Evolutionary conservation across 345 rosid species (phyloP).

Genomic region (Combretum micranthum): DNA sequence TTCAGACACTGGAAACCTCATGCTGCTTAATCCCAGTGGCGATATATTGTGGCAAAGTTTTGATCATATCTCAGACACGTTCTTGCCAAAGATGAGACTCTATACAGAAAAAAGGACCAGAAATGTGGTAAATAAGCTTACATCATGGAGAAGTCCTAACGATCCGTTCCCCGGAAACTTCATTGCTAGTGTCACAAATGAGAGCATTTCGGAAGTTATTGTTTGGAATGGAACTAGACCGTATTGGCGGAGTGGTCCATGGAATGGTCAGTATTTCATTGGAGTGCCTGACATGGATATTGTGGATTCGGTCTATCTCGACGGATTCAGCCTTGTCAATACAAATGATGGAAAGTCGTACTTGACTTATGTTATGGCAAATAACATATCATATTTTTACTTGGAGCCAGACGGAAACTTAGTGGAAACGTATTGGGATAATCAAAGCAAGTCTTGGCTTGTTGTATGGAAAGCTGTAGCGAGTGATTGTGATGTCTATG

Average conservation of each 20-base stretch:
- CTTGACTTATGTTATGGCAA: slow-evolving; percentile 1
- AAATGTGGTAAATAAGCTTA: slow-evolving; percentile 7
- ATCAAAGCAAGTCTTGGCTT: background rate
- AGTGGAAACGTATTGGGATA: background rate
- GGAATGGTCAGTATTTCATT: slow-evolving; percentile 36
- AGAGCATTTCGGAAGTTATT: slow-evolving; percentile 22
- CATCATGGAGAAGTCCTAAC: slow-evolving; percentile 22
- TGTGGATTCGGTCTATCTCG: slow-evolving; percentile 9
- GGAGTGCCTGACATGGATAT: slow-evolving; percentile 4
- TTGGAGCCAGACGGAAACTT: slow-evolving; percentile 8
- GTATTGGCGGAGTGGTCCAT: slow-evolving; percentile 45
- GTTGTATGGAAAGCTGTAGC: background rate
- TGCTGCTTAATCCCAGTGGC: slow-evolving; percentile 17
- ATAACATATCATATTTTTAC: background rate
- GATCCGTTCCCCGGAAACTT: slow-evolving; percentile 29
- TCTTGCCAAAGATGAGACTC: slow-evolving; percentile 31
- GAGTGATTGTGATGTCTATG: slow-evolving; percentile 34
- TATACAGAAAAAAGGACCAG: slow-evolving; percentile 7
- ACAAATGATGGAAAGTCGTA: slow-evolving; percentile 13
- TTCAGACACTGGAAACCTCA: slow-evolving; percentile 43
- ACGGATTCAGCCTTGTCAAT: slow-evolving; percentile 14
- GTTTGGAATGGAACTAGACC: slow-evolving; percentile 34
- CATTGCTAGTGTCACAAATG: slow-evolving; percentile 9
- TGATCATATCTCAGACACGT: slow-evolving; percentile 26
- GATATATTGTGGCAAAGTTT: slow-evolving; percentile 56